Evolutionary conservation across 805 yeast species (phyloP).

Genomic region (Zygotorulaspora sp.): DNA sequence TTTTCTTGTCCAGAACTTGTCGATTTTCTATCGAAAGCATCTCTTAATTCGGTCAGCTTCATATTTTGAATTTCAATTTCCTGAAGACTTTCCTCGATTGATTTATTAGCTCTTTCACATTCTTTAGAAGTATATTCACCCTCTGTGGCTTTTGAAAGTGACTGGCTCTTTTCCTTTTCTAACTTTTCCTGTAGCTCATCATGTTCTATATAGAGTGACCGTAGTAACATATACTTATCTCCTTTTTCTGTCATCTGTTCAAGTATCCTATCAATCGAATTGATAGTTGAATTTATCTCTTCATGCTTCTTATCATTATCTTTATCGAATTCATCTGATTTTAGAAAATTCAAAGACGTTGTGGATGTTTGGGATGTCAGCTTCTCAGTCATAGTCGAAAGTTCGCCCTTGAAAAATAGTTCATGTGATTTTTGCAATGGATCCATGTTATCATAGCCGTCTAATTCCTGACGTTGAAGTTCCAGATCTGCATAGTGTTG

Average conservation of each 20-base stretch:
- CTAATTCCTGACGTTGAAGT: slow-evolving; percentile 44
- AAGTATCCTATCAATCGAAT: slow-evolving; percentile 29
- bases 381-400: slow-evolving; percentile 44
- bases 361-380: slow-evolving; percentile 37
- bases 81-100: slow-evolving; percentile 43
- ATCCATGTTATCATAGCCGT: slow-evolving; percentile 41
- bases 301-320: slow-evolving; percentile 26
- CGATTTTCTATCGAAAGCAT: slow-evolving; percentile 14
- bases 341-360: slow-evolving; percentile 22
- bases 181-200: slow-evolving; percentile 46
- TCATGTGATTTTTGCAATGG: slow-evolving; percentile 41
- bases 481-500: slow-evolving; percentile 42
- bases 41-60: slow-evolving; percentile 15
- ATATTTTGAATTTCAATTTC: slow-evolving; percentile 25
- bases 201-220: slow-evolving; percentile 29
- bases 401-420: slow-evolving; percentile 42
- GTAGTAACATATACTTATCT: slow-evolving; percentile 10
- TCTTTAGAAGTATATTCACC: slow-evolving; percentile 60
- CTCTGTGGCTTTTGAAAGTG: slow-evolving; percentile 52
- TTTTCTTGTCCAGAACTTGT: slow-evolving; percentile 6
- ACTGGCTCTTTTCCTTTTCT: slow-evolving; percentile 39
- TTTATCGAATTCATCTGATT: slow-evolving; percentile 32
- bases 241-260: slow-evolving; percentile 14
- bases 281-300: slow-evolving; percentile 28
- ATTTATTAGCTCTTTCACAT: slow-evolving; percentile 46